Evolutionary conservation across 805 yeast species (phyloP).

Genomic region (Candida peoriensis): DNA sequence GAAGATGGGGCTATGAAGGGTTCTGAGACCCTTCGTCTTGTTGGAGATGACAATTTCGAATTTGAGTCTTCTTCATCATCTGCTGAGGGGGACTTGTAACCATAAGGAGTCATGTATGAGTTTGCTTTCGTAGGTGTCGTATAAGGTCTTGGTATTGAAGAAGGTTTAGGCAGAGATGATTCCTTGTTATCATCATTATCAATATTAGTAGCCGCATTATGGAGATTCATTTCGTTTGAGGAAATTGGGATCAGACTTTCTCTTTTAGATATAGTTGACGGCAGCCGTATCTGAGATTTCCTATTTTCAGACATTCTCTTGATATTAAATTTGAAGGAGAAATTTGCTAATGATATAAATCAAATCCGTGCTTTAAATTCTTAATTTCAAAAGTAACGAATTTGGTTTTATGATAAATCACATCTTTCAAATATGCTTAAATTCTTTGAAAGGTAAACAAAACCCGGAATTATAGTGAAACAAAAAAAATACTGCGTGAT

Average conservation of each 20-base stretch:
- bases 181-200: too few relatives aligned
- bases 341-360: too few relatives aligned
- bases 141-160: slow-evolving; percentile 18
- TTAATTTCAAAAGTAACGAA: too few relatives aligned
- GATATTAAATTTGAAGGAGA: too few relatives aligned
- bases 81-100: slow-evolving; percentile 9
- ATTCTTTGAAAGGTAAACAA: too few relatives aligned
- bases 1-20: not conserved
- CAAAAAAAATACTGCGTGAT: too few relatives aligned
- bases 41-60: not conserved
- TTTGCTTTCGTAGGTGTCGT: slow-evolving; percentile 18
- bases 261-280: not conserved
- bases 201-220: not conserved
- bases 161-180: slow-evolving; percentile 6
- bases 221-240: not conserved
- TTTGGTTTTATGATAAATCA: too few relatives aligned
- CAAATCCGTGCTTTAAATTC: too few relatives aligned
- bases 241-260: not conserved
- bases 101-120: slow-evolving; percentile 10
- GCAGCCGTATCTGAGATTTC: slow-evolving; percentile 1
- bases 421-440: too few relatives aligned
- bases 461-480: too few relatives aligned
- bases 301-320: not conserved
- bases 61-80: not conserved
- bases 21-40: not conserved